Evolutionary conservation across 2,329 filamentous ascomycete species (phyloP).

Genomic region (Penicillium sp.): DNA sequence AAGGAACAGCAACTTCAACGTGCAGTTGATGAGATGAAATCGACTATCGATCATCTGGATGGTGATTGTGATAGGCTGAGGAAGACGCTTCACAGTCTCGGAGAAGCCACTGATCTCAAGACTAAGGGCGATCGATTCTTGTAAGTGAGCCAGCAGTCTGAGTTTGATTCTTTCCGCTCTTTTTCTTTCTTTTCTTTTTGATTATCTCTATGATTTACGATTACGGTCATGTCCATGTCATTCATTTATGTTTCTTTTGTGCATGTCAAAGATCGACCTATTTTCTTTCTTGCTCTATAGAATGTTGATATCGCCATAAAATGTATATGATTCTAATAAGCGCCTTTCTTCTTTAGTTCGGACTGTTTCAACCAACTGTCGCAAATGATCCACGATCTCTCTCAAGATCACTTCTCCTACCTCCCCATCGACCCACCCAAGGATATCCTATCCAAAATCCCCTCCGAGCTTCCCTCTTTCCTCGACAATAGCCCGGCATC

Average conservation of each 20-base stretch:
- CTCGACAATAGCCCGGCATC: slow-evolving; percentile 57
- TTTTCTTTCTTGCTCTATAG: slow-evolving; percentile 23
- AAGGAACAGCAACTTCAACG: slow-evolving; percentile 53
- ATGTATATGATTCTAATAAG: slow-evolving; percentile 50
- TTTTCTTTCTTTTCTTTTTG: neutral
- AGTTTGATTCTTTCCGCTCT: slow-evolving; percentile 22
- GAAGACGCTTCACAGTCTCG: slow-evolving; percentile 55
- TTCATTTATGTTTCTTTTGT: slow-evolving; percentile 13
- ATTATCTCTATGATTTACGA: slow-evolving; percentile 16
- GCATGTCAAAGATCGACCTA: slow-evolving; percentile 1
- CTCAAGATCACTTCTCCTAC: slow-evolving; percentile 57
- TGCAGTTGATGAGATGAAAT: slow-evolving; percentile 47
- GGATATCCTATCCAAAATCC: slow-evolving; percentile 56
- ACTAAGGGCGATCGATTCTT: slow-evolving; percentile 55
- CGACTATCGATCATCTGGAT: slow-evolving; percentile 55
- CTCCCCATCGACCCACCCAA: slow-evolving; percentile 56
- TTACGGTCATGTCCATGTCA: slow-evolving; percentile 13
- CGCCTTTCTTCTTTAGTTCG: slow-evolving; percentile 47
- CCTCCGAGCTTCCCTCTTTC: slow-evolving; percentile 58
- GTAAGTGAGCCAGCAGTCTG: slow-evolving; percentile 47
- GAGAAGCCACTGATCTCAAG: slow-evolving; percentile 57
- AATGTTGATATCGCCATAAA: slow-evolving; percentile 37
- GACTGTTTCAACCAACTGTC: slow-evolving; percentile 58
- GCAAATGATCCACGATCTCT: slow-evolving; percentile 56
- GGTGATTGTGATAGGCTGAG: slow-evolving; percentile 56